These are phyloP conservation scores for Aureobasidium sp. DNA, from an alignment of 2,329 filamentous ascomycete genomes.

Conservation along the genomic window DNA sequence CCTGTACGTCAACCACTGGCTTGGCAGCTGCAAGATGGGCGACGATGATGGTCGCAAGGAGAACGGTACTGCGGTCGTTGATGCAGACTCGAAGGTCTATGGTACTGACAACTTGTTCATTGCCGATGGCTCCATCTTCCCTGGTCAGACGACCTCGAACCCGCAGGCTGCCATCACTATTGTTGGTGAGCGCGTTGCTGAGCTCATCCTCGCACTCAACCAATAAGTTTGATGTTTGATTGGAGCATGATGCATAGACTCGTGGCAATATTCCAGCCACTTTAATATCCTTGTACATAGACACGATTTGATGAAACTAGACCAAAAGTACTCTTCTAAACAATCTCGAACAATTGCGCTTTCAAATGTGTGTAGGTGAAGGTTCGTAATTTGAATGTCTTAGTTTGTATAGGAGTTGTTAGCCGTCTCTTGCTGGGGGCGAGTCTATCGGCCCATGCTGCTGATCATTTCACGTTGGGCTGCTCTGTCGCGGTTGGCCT, in stretches of 20 bases:
- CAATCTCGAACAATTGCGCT: background rate
- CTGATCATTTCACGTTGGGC: constrained; percentile 83
- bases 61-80: constrained; percentile 8
- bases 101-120: constrained; percentile 18
- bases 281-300: background rate
- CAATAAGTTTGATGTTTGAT: background rate
- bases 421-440: background rate
- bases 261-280: background rate
- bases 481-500: constrained; percentile 74
- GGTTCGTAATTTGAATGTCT: background rate
- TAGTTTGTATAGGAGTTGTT: background rate
- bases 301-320: background rate
- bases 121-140: constrained; percentile 16
- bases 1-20: constrained; percentile 13
- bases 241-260: background rate
- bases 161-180: constrained; percentile 59
- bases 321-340: background rate
- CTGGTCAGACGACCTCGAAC: constrained; percentile 16
- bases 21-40: constrained; percentile 15
- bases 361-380: background rate
- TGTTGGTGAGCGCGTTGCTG: constrained; percentile 55
- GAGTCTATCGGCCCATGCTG: constrained; percentile 33
- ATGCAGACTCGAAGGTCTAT: constrained; percentile 15
- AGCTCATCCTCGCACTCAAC: constrained; percentile 42
- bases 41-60: constrained; percentile 2